Percentiles rank a stretch among this genome's conserved stretches.
Evolutionary conservation across 1,284 basidiomycete species (phyloP).

Genomic region (Rhodotorula sp.): DNA sequence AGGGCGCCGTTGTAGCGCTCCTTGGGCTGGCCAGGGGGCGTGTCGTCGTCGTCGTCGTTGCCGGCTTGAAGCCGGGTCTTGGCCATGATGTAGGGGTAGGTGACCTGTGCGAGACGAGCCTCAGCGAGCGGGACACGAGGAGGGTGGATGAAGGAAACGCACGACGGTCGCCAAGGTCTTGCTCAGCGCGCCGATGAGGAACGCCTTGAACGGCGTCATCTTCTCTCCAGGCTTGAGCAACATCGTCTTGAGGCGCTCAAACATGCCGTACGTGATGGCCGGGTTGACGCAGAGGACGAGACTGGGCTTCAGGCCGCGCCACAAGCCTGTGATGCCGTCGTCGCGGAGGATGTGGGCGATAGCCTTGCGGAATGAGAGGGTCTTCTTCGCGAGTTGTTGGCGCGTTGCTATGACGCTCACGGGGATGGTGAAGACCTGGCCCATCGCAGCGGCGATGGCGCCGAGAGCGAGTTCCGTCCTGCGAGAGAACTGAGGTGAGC

Average conservation of each 20-base stretch:
- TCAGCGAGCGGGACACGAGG: conserved; percentile 32
- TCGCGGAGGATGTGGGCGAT: conserved; percentile 86
- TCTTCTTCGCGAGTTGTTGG: conserved; percentile 72
- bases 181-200: conserved; percentile 85
- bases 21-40: conserved; percentile 39
- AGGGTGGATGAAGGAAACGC: conserved; percentile 50
- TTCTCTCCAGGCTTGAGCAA: conserved; percentile 57
- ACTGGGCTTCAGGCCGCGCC: conserved; percentile 90
- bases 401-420: conserved; percentile 96
- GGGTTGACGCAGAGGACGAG: conserved; percentile 91
- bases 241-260: conserved; percentile 80
- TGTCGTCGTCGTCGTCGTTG: conserved; percentile 34
- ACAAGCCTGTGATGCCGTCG: conserved; percentile 86
- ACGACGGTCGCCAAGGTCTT: conserved; percentile 96
- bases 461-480: conserved; percentile 79
- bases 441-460: conserved; percentile 86
- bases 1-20: conserved; percentile 66
- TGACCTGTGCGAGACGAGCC: conserved; percentile 59
- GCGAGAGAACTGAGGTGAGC: neutral
- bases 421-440: conserved; percentile 98
- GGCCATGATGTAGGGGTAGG: conserved; percentile 85
- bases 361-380: conserved; percentile 64
- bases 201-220: conserved; percentile 75
- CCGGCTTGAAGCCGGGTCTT: conserved; percentile 92
- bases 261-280: conserved; percentile 96